Evolutionary conservation across 805 yeast species (phyloP).

Genomic region (Blastobotrys robertii): DNA sequence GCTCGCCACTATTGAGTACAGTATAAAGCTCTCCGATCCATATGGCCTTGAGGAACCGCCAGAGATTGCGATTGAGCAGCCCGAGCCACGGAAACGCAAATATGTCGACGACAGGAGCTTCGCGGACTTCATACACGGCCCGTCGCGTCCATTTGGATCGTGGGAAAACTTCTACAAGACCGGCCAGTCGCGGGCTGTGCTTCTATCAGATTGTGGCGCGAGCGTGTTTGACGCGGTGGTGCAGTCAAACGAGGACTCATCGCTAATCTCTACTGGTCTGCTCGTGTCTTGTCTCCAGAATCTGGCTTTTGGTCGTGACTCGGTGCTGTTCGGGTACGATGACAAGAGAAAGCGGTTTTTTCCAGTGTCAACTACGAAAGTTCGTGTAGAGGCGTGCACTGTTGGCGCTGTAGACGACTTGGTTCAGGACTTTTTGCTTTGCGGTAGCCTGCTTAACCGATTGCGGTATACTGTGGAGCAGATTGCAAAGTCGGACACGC

Average conservation of each 20-base stretch:
- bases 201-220: constrained; percentile 1
- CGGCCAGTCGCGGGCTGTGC: background rate
- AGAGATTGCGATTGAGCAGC: no score
- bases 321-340: constrained; percentile 1
- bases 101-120: no score
- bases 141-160: background rate
- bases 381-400: background rate
- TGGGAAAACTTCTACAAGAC: constrained; percentile 2
- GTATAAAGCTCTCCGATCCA: no score
- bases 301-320: constrained; percentile 3
- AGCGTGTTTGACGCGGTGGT: background rate
- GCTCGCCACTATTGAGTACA: no score
- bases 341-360: background rate
- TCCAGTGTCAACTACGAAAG: background rate
- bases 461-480: constrained; percentile 1
- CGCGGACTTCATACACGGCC: no score
- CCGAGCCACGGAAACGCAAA: no score
- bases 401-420: background rate
- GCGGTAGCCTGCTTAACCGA: constrained; percentile 3
- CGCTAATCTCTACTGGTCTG: background rate
- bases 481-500: background rate
- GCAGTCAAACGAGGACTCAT: background rate
- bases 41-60: no score
- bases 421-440: background rate
- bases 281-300: constrained; percentile 2